Conservation (phyloP, 1,139 yeast genomes). For the Tardiomyces blankii region DNA sequence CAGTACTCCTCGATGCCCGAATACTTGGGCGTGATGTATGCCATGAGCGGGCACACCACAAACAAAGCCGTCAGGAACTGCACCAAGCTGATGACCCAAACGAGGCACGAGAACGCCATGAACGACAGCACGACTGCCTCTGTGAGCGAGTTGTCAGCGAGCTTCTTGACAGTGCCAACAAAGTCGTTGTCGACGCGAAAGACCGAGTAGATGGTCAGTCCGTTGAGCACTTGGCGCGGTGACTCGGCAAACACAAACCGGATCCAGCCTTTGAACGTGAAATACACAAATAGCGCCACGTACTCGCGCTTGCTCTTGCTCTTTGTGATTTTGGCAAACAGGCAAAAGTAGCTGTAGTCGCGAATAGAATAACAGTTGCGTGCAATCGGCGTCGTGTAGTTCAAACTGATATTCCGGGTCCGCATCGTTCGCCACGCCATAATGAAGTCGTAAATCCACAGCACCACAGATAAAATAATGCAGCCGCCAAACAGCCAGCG, state of each 20-base stretch:
- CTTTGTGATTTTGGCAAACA: conserved; percentile 56
- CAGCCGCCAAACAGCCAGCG: conserved; percentile 82
- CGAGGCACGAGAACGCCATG: conserved; percentile 64
- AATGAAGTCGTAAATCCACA: conserved; percentile 46
- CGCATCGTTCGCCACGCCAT: conserved; percentile 49
- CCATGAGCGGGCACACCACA: conserved; percentile 44
- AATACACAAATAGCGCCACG: conserved; percentile 55
- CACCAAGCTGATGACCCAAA: conserved; percentile 63
- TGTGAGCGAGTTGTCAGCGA: conserved; percentile 49
- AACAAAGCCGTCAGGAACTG: conserved; percentile 48
- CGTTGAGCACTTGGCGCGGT: conserved; percentile 83
- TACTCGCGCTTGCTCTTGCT: conserved; percentile 54
- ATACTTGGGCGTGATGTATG: conserved; percentile 27
- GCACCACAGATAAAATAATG: conserved; percentile 58
- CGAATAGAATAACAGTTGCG: conserved; percentile 44
- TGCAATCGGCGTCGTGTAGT: conserved; percentile 56
- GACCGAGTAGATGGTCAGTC: conserved; percentile 54
- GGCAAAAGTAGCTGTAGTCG: conserved; percentile 57
- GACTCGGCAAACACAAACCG: conserved; percentile 64
- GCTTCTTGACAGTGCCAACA: conserved; percentile 39
- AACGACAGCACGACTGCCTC: conserved; percentile 64
- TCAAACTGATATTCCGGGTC: conserved; percentile 55
- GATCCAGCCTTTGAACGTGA: conserved; percentile 55
- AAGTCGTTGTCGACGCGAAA: conserved; percentile 36
- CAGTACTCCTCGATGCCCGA: conserved; percentile 47